Percentiles rank a stretch among this genome's conserved stretches.
phyloP scores from a whole-genome alignment of 2,329 filamentous ascomycete genomes.

The Torrubiella hemipterigena region DNA sequence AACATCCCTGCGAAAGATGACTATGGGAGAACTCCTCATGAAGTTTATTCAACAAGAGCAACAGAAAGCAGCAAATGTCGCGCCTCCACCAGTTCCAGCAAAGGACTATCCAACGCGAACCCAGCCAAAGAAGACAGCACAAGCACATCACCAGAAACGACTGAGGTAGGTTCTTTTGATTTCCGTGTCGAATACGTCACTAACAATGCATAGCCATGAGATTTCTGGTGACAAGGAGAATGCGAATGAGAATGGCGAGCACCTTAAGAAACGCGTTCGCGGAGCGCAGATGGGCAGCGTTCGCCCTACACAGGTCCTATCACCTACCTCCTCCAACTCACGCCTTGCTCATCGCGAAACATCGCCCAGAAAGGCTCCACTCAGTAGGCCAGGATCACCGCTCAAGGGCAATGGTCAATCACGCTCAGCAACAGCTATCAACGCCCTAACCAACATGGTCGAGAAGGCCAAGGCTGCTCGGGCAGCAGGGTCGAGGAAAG shows the following conservation, averaged over 20 bases:
- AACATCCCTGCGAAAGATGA: conserved; percentile 61
- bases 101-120: conserved; percentile 30
- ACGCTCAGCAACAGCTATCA: conserved; percentile 28
- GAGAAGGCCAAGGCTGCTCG: conserved; percentile 48
- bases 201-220: conserved; percentile 39
- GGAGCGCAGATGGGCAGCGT: conserved; percentile 25
- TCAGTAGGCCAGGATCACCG: conserved; percentile 49
- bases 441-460: conserved; percentile 43
- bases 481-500: conserved; percentile 32
- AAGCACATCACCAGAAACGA: conserved; percentile 29
- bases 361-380: conserved; percentile 45
- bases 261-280: conserved; percentile 57
- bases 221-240: conserved; percentile 70
- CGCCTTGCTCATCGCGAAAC: conserved; percentile 41
- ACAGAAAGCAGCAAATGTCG: conserved; percentile 14
- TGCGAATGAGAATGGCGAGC: conserved; percentile 42
- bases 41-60: conserved; percentile 35
- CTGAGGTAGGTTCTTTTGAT: conserved; percentile 31
- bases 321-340: conserved; percentile 73
- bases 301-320: conserved; percentile 52
- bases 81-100: conserved; percentile 34
- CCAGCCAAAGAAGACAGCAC: conserved; percentile 8
- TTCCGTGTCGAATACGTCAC: conserved; percentile 12
- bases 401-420: conserved; percentile 36
- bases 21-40: conserved; percentile 65